Percentiles rank a stretch among this genome's conserved stretches.
These are phyloP conservation scores for Brassica incana DNA, from an alignment of 345 rosid species.

Conservation along the genomic window DNA sequence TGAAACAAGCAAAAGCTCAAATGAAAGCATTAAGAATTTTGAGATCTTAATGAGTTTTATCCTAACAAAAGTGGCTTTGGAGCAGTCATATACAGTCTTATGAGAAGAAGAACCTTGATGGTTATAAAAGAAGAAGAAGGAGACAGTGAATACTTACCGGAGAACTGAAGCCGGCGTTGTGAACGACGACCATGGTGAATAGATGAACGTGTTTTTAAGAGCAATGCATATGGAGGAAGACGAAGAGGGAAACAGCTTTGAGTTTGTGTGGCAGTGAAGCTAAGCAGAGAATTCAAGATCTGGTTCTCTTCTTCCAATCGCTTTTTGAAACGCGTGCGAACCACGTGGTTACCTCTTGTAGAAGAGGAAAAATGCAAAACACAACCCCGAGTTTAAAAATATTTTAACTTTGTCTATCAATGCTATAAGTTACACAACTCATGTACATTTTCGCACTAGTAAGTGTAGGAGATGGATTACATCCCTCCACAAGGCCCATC, in stretches of 20 bases:
- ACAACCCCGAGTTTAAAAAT: too few species aligned
- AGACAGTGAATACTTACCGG: slow-evolving; percentile 18
- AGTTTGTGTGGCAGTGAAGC: slow-evolving; percentile 34
- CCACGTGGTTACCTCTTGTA: background rate
- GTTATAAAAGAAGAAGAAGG: background rate
- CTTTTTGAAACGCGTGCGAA: background rate
- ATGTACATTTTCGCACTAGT: too few species aligned
- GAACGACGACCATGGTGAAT: slow-evolving; percentile 34
- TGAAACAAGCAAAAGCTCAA: background rate
- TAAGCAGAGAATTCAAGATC: slow-evolving; percentile 14
- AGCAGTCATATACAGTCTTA: too few species aligned
- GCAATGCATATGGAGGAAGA: slow-evolving; percentile 18
- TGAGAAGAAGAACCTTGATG: background rate
- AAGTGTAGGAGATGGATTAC: too few species aligned
- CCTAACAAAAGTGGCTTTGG: too few species aligned
- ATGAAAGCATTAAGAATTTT: background rate
- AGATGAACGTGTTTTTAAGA: background rate
- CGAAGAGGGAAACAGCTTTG: background rate
- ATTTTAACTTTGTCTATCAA: slow-evolving; percentile 39
- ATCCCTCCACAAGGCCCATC: too few species aligned
- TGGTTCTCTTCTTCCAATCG: slow-evolving; percentile 22
- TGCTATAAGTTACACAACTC: too few species aligned
- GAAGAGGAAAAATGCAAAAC: too few species aligned
- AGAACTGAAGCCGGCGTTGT: slow-evolving; percentile 38
- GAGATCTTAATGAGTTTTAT: too few species aligned